Conservation (phyloP, 2,329 filamentous ascomycete species). For the Claviceps maximensis region DNA sequence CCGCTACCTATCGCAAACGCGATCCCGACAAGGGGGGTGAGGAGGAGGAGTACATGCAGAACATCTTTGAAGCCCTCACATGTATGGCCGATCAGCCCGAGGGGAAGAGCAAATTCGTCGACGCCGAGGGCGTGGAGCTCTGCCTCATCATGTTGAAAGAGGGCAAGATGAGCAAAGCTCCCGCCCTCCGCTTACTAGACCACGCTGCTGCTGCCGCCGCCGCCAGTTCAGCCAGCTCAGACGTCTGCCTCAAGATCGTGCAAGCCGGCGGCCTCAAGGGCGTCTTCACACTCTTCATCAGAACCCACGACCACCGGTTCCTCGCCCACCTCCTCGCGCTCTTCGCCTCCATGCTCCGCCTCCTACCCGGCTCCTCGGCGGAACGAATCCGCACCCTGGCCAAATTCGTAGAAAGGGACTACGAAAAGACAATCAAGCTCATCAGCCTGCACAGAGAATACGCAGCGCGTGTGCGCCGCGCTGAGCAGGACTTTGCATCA, state of each 20-base stretch:
- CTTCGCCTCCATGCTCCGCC: constrained; percentile 68
- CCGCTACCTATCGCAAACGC: constrained; percentile 71
- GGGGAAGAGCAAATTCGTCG: constrained; percentile 71
- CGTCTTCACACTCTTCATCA: constrained; percentile 79
- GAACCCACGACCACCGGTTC: constrained; percentile 54
- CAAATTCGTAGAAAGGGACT: constrained; percentile 93
- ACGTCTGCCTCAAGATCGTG: constrained; percentile 63
- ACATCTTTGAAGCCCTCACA: constrained; percentile 76
- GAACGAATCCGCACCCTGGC: constrained; percentile 72
- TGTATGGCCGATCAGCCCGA: constrained; percentile 62
- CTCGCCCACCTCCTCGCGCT: constrained; percentile 76
- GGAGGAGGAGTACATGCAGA: constrained; percentile 91
- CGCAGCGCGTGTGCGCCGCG: constrained; percentile 43
- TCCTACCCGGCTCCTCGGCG: constrained; percentile 64
- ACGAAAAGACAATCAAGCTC: constrained; percentile 68
- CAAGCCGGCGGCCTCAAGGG: constrained; percentile 76
- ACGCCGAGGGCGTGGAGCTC: constrained; percentile 85
- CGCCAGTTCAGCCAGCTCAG: constrained; percentile 29
- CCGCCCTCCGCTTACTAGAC: constrained; percentile 71
- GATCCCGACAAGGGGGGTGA: constrained; percentile 77
- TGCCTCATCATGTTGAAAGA: constrained; percentile 85
- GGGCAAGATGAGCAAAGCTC: constrained; percentile 66
- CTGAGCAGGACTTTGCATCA: constrained; percentile 33
- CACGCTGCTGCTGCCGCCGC: constrained; percentile 52
- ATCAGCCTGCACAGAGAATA: constrained; percentile 61